Percentiles rank a stretch among this genome's conserved stretches.
Evolutionary conservation across 2,329 filamentous ascomycete species (phyloP).

Genomic region (Claviceps monticola): DNA sequence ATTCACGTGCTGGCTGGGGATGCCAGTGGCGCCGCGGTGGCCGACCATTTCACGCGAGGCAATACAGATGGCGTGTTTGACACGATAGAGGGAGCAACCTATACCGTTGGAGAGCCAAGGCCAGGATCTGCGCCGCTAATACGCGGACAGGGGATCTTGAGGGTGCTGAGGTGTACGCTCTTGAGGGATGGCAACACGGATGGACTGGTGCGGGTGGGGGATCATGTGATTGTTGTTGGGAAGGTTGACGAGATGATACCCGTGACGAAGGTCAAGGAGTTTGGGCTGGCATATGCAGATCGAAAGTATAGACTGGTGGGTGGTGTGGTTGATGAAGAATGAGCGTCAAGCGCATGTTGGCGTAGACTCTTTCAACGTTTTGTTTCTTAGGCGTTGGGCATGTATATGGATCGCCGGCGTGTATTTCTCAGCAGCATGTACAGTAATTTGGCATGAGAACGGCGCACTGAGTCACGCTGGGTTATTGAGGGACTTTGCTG

Average conservation of each 20-base stretch:
- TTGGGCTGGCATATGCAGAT: conserved; percentile 36
- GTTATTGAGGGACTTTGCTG: no score
- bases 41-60: conserved; percentile 37
- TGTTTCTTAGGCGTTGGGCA: no score
- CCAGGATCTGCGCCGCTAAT: conserved; percentile 26
- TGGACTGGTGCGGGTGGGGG: conserved; percentile 33
- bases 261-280: conserved; percentile 18
- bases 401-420: no score
- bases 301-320: conserved; percentile 32
- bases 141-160: conserved; percentile 37
- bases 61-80: conserved; percentile 29
- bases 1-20: conserved; percentile 39
- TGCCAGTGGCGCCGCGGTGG: conserved; percentile 31
- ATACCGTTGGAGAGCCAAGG: conserved; percentile 8
- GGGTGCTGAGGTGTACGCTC: conserved; percentile 30
- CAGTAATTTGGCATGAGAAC: no score
- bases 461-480: no score
- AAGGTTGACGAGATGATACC: conserved; percentile 34
- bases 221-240: conserved; percentile 38
- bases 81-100: conserved; percentile 1
- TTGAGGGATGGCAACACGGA: conserved; percentile 23
- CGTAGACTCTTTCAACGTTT: no score
- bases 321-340: conserved; percentile 14
- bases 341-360: background rate
- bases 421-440: no score